A percentile compares a stretch with the other conserved stretches of the same genome.
phyloP scores from a whole-genome alignment of 2,329 filamentous ascomycete species.

The Colletotrichum sublineola region DNA sequence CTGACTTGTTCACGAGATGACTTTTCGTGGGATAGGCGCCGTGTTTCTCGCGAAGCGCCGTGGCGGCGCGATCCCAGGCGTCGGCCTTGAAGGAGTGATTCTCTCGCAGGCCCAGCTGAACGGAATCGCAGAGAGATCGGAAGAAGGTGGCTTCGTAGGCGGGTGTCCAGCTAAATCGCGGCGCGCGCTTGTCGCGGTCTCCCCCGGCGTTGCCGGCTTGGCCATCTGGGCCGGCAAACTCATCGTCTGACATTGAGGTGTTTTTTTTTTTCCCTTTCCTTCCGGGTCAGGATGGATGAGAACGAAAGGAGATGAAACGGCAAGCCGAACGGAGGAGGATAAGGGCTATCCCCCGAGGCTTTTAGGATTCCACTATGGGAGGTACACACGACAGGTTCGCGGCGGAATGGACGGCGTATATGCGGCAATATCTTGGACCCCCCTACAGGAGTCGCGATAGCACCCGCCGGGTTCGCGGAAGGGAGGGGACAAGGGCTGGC shows the following conservation, averaged over 20 bases:
- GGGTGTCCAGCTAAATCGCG: constrained; percentile 72
- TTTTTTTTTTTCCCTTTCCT: not conserved
- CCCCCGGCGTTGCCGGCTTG: constrained; percentile 30
- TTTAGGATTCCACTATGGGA: not conserved
- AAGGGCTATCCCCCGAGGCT: constrained; percentile 11
- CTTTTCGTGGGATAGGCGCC: constrained; percentile 70
- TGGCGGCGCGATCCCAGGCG: constrained; percentile 70
- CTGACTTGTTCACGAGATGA: constrained; percentile 74
- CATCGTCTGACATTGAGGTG: constrained; percentile 58
- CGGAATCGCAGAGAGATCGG: constrained; percentile 70
- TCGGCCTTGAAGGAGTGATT: constrained; percentile 73
- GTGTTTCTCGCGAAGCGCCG: constrained; percentile 67
- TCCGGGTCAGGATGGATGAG: constrained; percentile 39
- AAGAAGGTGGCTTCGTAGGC: constrained; percentile 73
- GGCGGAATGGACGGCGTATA: not conserved
- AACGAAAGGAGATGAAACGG: not conserved
- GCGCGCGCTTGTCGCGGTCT: constrained; percentile 53
- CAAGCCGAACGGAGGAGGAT: constrained; percentile 10
- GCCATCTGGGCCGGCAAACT: constrained; percentile 41
- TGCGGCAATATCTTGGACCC: constrained; percentile 35
- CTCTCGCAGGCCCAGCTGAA: constrained; percentile 67
- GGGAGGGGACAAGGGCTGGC: constrained; percentile 15
- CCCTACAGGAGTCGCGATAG: constrained; percentile 30
- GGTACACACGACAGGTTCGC: not conserved
- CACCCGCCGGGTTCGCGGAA: constrained; percentile 25